A percentile compares a stretch with the other conserved stretches of the same genome.
phyloP scores from a whole-genome alignment of 768 basidiomycete species.

The Mycena olivaceomarginata region DNA sequence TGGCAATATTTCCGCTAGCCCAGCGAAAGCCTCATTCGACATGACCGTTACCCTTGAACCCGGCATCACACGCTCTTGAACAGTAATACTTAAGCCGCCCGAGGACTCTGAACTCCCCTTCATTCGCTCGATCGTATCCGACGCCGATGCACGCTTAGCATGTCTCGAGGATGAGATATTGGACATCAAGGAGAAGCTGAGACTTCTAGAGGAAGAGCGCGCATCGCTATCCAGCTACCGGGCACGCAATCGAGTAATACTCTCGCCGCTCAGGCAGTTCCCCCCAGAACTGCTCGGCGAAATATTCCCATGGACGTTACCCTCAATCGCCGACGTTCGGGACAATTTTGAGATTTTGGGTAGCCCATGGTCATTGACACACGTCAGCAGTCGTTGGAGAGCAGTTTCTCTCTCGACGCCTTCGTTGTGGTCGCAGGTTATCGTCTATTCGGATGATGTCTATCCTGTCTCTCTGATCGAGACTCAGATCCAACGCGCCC shows the following conservation, averaged over 20 bases:
- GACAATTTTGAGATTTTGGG: neutral
- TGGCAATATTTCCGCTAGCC: neutral
- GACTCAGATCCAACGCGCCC: constrained; percentile 8
- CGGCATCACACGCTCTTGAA: neutral
- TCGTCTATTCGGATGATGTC: neutral
- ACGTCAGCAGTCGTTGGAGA: constrained; percentile 9
- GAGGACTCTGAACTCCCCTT: neutral
- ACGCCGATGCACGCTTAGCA: neutral
- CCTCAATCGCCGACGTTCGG: neutral
- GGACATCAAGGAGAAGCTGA: neutral
- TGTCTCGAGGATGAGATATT: constrained; percentile 18
- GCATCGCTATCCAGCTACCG: neutral
- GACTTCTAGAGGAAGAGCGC: constrained; percentile 1
- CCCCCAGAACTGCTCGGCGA: constrained; percentile 25
- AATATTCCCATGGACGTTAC: constrained; percentile 22
- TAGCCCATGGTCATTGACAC: constrained; percentile 27
- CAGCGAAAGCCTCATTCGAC: neutral
- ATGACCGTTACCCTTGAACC: neutral
- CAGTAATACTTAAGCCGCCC: constrained; percentile 6
- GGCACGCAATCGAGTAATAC: neutral
- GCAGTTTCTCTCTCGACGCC: neutral
- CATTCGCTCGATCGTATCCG: neutral
- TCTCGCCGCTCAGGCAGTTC: constrained; percentile 17
- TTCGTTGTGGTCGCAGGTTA: constrained; percentile 15
- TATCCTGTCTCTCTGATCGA: neutral